Evolutionary conservation across 73 alveolate species (phyloP).

Genomic region (Tetrahymena borealis): DNA sequence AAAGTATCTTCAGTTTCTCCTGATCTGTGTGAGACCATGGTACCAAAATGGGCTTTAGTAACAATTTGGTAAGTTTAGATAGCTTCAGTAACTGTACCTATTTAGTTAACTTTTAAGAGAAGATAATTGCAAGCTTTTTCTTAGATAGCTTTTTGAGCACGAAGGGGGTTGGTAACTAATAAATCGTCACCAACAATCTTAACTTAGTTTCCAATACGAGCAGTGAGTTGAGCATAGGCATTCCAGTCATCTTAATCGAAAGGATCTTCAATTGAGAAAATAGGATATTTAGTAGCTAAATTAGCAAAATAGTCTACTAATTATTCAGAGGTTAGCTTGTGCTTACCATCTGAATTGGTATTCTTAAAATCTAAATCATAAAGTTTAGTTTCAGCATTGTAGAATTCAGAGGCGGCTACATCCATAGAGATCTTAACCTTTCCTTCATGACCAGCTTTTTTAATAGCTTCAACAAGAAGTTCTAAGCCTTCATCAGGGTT

Average conservation of each 20-base stretch:
- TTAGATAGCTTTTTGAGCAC: slow-evolving; percentile 85
- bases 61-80: slow-evolving; percentile 73
- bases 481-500: slow-evolving; percentile 85
- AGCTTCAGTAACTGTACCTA: slow-evolving; percentile 94
- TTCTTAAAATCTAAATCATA: slow-evolving; percentile 87
- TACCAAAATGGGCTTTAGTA: slow-evolving; percentile 70
- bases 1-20: slow-evolving; percentile 98
- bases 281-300: slow-evolving; percentile 70
- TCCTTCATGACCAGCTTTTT: slow-evolving; percentile 88
- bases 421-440: slow-evolving; percentile 92
- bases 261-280: slow-evolving; percentile 95
- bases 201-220: slow-evolving; percentile 62
- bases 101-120: slow-evolving; percentile 91
- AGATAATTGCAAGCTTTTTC: slow-evolving; percentile 88
- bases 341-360: slow-evolving; percentile 71
- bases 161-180: slow-evolving; percentile 90
- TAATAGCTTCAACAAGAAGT: slow-evolving; percentile 84
- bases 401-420: slow-evolving; percentile 97
- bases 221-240: slow-evolving; percentile 73
- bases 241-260: slow-evolving; percentile 96
- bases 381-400: slow-evolving; percentile 52
- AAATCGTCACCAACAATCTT: slow-evolving; percentile 96
- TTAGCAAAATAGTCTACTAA: slow-evolving; percentile 69
- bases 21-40: slow-evolving; percentile 96
- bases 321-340: slow-evolving; percentile 48